phyloP scores from a whole-genome alignment of 495 filamentous ascomycete species.

The Penicillium roqueforti region DNA sequence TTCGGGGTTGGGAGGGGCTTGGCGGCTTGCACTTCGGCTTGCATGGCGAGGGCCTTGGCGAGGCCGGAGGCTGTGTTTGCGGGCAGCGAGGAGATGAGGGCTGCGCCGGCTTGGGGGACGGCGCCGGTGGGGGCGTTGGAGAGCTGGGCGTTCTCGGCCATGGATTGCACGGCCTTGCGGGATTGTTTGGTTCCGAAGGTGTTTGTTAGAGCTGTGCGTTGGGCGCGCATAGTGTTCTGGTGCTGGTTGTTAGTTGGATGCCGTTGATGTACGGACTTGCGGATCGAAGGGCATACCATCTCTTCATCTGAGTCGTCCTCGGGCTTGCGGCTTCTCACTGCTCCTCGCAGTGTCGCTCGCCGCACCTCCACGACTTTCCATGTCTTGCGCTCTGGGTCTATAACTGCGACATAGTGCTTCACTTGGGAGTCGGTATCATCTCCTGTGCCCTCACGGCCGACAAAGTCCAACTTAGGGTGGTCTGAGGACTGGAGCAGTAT shows the following conservation, averaged over 20 bases:
- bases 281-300: conserved; percentile 24
- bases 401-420: conserved; percentile 84
- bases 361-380: conserved; percentile 72
- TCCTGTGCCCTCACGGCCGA: conserved; percentile 63
- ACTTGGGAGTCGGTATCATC: conserved; percentile 60
- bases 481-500: conserved; percentile 75
- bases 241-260: conserved; percentile 8
- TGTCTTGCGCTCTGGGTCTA: conserved; percentile 66
- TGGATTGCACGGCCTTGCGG: conserved; percentile 72
- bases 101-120: conserved; percentile 54
- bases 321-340: conserved; percentile 50
- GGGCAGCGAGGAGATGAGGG: conserved; percentile 59
- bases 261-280: background rate
- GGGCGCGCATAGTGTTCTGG: conserved; percentile 52
- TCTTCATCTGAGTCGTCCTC: conserved; percentile 39
- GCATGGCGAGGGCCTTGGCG: conserved; percentile 59
- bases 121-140: conserved; percentile 43
- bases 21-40: conserved; percentile 58
- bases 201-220: conserved; percentile 70
- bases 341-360: conserved; percentile 66
- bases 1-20: conserved; percentile 81
- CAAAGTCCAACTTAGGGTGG: conserved; percentile 76
- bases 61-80: conserved; percentile 54
- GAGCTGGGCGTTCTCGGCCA: conserved; percentile 74
- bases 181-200: conserved; percentile 94